Conservation (phyloP, 768 basidiomycete genomes). For the Leccinum broughii region DNA sequence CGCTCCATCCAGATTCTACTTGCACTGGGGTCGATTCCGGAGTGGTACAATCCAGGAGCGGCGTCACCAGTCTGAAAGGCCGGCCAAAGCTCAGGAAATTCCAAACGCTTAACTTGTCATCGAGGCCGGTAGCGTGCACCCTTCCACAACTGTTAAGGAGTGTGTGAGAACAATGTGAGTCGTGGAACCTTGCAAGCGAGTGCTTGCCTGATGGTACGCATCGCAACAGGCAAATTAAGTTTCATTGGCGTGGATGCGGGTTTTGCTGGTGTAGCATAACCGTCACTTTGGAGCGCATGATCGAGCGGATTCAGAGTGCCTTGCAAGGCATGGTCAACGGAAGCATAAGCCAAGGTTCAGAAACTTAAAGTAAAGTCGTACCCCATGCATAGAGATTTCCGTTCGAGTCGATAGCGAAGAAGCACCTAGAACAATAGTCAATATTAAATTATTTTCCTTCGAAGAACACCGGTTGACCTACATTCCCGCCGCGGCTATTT, state of each 20-base stretch:
- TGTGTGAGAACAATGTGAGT: slow-evolving; percentile 14
- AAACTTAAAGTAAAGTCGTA: slow-evolving; percentile 28
- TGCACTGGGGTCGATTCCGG: slow-evolving; percentile 52
- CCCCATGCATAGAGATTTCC: slow-evolving; percentile 85
- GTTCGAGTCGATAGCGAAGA: slow-evolving; percentile 78
- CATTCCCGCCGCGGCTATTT: slow-evolving; percentile 82
- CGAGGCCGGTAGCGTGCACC: slow-evolving; percentile 66
- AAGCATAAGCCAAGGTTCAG: not conserved
- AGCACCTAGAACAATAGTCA: slow-evolving; percentile 59
- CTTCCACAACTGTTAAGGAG: slow-evolving; percentile 65
- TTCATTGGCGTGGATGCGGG: slow-evolving; percentile 52
- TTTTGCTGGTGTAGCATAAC: slow-evolving; percentile 57
- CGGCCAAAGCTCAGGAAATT: slow-evolving; percentile 78
- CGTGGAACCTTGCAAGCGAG: not conserved
- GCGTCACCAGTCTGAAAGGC: slow-evolving; percentile 58
- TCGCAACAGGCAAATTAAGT: slow-evolving; percentile 57
- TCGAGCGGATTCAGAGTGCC: slow-evolving; percentile 59
- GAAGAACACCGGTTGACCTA: slow-evolving; percentile 35
- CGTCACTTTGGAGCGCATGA: slow-evolving; percentile 45
- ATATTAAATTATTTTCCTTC: slow-evolving; percentile 4
- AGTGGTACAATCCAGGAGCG: slow-evolving; percentile 42
- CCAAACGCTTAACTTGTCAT: slow-evolving; percentile 62
- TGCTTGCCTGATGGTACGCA: slow-evolving; percentile 63
- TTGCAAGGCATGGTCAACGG: slow-evolving; percentile 29
- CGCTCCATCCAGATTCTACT: slow-evolving; percentile 80